Percentiles rank a stretch among this genome's conserved stretches.
These are phyloP conservation scores for Irpex sp. DNA, from an alignment of 1,284 basidiomycete genomes.

Conservation along the genomic window DNA sequence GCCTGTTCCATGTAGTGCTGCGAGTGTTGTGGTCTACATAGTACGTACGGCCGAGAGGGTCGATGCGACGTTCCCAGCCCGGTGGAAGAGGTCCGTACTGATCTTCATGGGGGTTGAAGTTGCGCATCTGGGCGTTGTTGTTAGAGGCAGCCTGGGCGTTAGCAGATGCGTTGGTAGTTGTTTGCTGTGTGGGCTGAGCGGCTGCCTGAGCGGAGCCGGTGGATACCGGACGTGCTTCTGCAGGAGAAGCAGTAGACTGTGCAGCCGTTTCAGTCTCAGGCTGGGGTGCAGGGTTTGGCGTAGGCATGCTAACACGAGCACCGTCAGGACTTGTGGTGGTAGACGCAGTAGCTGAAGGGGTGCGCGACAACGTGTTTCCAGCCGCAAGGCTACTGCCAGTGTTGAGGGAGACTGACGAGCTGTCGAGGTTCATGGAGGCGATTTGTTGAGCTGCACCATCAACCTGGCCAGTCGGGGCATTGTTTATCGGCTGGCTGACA, in stretches of 20 bases:
- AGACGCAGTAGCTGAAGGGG: conserved; percentile 31
- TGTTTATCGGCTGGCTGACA: conserved; percentile 49
- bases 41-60: conserved; percentile 86
- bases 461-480: conserved; percentile 39
- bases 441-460: conserved; percentile 31
- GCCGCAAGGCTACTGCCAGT: conserved; percentile 30
- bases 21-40: conserved; percentile 92
- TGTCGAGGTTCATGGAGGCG: conserved; percentile 26
- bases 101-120: conserved; percentile 65
- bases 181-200: conserved; percentile 19
- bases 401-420: conserved; percentile 28
- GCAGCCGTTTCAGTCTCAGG: conserved; percentile 14
- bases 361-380: conserved; percentile 27
- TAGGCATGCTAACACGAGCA: conserved; percentile 31
- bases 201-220: conserved; percentile 20
- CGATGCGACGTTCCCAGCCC: conserved; percentile 93
- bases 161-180: conserved; percentile 34
- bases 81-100: conserved; percentile 77
- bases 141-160: conserved; percentile 32
- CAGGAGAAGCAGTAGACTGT: conserved; percentile 16
- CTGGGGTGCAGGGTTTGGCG: conserved; percentile 29
- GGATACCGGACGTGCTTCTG: conserved; percentile 28
- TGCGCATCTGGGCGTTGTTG: conserved; percentile 38
- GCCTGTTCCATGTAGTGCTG: conserved; percentile 92
- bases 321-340: conserved; percentile 20